Evolutionary conservation across 441 rosid genomes (phyloP).

Genomic region (Flueggea neowawraea): DNA sequence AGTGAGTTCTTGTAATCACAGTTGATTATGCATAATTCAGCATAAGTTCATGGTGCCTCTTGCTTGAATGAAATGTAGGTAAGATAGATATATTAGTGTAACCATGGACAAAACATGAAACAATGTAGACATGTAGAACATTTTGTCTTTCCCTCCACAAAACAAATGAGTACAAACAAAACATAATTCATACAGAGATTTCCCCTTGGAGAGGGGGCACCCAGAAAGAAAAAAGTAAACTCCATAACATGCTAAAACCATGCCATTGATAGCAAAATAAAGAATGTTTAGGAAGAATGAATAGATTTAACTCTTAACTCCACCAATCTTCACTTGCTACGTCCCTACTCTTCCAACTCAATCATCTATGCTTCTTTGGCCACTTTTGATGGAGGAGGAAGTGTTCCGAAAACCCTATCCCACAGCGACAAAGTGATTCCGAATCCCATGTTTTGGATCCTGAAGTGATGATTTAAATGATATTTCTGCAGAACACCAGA

Average conservation of each 20-base stretch:
- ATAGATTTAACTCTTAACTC: neutral
- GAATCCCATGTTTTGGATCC: conserved; percentile 83
- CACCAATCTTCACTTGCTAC: conserved; percentile 13
- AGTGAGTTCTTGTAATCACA: no score
- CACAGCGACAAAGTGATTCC: conserved; percentile 92
- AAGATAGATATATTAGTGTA: neutral
- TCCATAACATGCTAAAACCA: conserved; percentile 4
- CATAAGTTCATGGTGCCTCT: no score
- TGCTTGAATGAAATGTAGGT: no score
- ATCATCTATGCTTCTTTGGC: conserved; percentile 39
- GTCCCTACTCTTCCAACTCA: conserved; percentile 14
- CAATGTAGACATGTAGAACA: neutral
- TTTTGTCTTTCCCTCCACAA: neutral
- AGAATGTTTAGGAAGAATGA: conserved; percentile 12
- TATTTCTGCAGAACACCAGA: conserved; percentile 61
- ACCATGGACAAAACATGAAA: neutral
- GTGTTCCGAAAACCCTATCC: conserved; percentile 89
- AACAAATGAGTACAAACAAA: neutral
- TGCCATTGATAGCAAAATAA: conserved; percentile 11
- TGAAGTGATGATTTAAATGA: conserved; percentile 96
- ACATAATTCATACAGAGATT: conserved; percentile 17
- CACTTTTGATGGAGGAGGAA: conserved; percentile 53
- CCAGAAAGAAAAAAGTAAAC: conserved; percentile 10
- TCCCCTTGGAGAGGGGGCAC: neutral
- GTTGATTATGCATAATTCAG: no score